These are phyloP conservation scores for Candida sphagnicola DNA, from an alignment of 805 yeast species.

Conservation along the genomic window DNA sequence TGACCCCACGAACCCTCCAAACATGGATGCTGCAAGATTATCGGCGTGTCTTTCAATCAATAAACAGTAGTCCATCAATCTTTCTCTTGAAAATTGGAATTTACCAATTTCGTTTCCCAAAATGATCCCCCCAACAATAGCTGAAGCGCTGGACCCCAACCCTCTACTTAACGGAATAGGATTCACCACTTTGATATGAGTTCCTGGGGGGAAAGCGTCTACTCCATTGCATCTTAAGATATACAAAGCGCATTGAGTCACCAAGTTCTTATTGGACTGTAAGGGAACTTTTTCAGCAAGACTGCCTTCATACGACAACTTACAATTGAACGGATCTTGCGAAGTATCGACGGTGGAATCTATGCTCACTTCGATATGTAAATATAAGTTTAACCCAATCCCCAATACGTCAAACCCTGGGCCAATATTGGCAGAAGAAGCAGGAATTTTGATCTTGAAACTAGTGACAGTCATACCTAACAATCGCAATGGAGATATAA, in stretches of 20 bases:
- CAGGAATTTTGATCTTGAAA: slow-evolving; percentile 77
- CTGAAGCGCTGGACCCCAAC: slow-evolving; percentile 96
- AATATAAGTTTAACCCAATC: slow-evolving; percentile 72
- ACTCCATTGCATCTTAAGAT: slow-evolving; percentile 82
- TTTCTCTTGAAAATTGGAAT: slow-evolving; percentile 65
- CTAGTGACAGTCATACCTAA: slow-evolving; percentile 24
- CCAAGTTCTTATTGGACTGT: slow-evolving; percentile 71
- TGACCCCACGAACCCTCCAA: slow-evolving; percentile 98
- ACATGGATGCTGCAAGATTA: slow-evolving; percentile 97
- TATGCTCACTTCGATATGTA: slow-evolving; percentile 65
- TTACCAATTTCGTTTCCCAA: slow-evolving; percentile 83
- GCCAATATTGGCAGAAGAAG: slow-evolving; percentile 96
- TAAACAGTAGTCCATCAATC: slow-evolving; percentile 90
- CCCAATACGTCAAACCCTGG: slow-evolving; percentile 98
- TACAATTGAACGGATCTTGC: slow-evolving; percentile 64
- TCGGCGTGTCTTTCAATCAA: slow-evolving; percentile 99
- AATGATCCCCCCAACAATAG: slow-evolving; percentile 94
- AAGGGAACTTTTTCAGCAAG: slow-evolving; percentile 82
- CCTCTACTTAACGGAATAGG: slow-evolving; percentile 98
- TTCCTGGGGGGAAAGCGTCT: slow-evolving; percentile 76
- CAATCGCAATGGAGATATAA: background rate
- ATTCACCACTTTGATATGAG: slow-evolving; percentile 73
- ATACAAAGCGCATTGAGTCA: slow-evolving; percentile 90
- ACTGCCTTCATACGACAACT: slow-evolving; percentile 68
- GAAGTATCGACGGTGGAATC: slow-evolving; percentile 49